phyloP scores from a whole-genome alignment of 441 rosid species.

The Iberis amara region DNA sequence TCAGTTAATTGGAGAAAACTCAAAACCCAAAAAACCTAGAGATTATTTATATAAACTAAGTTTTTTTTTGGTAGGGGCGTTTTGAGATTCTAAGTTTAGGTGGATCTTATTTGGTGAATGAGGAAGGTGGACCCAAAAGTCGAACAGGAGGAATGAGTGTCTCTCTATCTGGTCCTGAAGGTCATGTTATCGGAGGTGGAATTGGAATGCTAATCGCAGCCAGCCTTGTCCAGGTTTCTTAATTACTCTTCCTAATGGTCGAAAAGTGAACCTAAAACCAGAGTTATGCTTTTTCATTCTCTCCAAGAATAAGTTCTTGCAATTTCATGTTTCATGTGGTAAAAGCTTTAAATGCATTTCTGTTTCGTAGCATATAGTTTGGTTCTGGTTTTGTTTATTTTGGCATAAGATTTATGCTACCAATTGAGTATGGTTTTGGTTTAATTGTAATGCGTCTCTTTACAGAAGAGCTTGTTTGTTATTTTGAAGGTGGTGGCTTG shows the following conservation, averaged over 20 bases:
- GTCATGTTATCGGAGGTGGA: conserved; percentile 89
- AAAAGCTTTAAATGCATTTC: not conserved
- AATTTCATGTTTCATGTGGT: conserved; percentile 4
- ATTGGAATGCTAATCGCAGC: conserved; percentile 76
- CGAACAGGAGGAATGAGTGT: conserved; percentile 91
- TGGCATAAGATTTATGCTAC: no score
- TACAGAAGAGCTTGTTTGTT: conserved; percentile 7
- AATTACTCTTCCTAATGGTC: conserved; percentile 16
- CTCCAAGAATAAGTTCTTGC: conserved; percentile 11
- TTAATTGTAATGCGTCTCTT: conserved; percentile 1
- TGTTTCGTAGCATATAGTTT: not conserved
- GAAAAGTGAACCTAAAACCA: not conserved
- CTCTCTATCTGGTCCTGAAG: conserved; percentile 87
- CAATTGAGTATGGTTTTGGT: no score
- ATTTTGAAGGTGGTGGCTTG: conserved; percentile 72
- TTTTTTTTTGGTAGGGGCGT: conserved; percentile 51
- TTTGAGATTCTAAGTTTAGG: conserved; percentile 94
- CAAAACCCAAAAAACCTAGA: not conserved
- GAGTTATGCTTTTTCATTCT: not conserved
- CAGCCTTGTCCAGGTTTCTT: conserved; percentile 69
- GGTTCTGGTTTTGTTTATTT: no score
- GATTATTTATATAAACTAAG: not conserved
- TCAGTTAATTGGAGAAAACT: not conserved
- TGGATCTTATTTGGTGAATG: conserved; percentile 84
- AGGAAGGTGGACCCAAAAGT: conserved; percentile 70